A percentile compares a stretch with the other conserved stretches of the same genome.
phyloP scores from a whole-genome alignment of 192 early-diverging fungal genomes.

The Linnemannia exigua region DNA sequence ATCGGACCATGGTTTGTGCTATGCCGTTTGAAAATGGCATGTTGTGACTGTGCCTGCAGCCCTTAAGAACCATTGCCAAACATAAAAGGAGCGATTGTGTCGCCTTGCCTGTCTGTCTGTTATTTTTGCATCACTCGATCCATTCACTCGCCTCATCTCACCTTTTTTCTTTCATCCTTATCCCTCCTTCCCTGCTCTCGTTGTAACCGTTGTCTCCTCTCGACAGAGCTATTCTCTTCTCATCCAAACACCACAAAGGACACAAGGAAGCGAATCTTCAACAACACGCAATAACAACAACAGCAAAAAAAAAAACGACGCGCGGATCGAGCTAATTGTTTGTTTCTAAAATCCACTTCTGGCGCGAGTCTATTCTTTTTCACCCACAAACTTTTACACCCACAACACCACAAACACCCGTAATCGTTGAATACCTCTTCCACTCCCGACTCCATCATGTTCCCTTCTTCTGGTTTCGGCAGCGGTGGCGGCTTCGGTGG shows the following conservation, averaged over 20 bases:
- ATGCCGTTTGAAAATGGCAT: background rate
- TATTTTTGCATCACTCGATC: background rate
- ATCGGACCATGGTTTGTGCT: background rate
- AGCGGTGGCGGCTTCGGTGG: slow-evolving; percentile 48
- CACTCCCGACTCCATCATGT: slow-evolving; percentile 26
- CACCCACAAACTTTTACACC: background rate
- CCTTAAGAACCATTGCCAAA: background rate
- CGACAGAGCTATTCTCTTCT: background rate
- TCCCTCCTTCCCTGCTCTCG: background rate
- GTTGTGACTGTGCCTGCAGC: slow-evolving; percentile 16
- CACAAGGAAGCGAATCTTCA: background rate
- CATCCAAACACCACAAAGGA: background rate
- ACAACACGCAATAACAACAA: background rate
- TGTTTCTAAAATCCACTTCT: background rate
- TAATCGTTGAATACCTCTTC: background rate
- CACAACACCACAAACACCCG: background rate
- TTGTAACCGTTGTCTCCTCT: background rate
- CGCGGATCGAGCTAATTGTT: slow-evolving; percentile 5
- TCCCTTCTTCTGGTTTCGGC: slow-evolving; percentile 28
- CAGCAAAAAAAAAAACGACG: background rate
- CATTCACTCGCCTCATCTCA: background rate
- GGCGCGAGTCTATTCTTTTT: background rate
- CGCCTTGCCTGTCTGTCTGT: no score
- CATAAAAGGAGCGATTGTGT: background rate
- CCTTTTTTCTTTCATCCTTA: background rate